Base-by-base conservation (phyloP, 164 flowering plant genomes). In the Vitis amurensis region DNA sequence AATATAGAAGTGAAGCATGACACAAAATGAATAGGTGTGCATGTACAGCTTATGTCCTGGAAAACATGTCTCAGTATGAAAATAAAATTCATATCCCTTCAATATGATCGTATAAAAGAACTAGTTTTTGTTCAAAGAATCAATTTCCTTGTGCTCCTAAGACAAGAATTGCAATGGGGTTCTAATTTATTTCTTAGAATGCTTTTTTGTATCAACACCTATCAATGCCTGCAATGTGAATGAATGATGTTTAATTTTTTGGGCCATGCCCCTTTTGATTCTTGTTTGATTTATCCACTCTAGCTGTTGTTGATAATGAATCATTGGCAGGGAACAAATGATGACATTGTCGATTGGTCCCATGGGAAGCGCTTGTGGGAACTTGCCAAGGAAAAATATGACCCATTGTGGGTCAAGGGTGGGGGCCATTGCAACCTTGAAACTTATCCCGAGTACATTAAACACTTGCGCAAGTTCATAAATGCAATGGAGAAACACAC, bases 351-450 rank as follows among this genome's bases (percentile, higher is more conserved):
- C 0, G 97, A 95, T 68, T 90, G 66, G 74, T 92, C 97, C 10
- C 98, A 93, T 64, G 99, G 98, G 16, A 96, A 92, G 76, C 90
- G 97, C 11, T 69, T 96, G 68, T 96, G 95, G 98, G 98, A 96
- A 69, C 89, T 96, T 44, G 57, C 97, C n/a, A 91, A 88, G 77
- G 98, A 90, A 74, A 96, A 93, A 71, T 96, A 89, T 65, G 98
- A 96, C 19, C 99, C 99, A 0, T 75, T 96, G 59, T 96, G 99
- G 99, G 84, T 96, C 11, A 82, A 93, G 69, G 97, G 98, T 8
- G 99, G 98, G 11, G 97, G 97, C 2, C 99, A 96, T 76, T 96
- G 97, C 81, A 96, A 96, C 83, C 86, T 96, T 17, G 99, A 96
- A 74, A 90, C 97, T 10, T 96, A 83, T 75, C 98, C 99, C 0